Evolutionary conservation across 495 filamentous ascomycete genomes (phyloP), one percentile per base, ranked within the genome.

Genomic region (Neurospora sp.): DNA sequence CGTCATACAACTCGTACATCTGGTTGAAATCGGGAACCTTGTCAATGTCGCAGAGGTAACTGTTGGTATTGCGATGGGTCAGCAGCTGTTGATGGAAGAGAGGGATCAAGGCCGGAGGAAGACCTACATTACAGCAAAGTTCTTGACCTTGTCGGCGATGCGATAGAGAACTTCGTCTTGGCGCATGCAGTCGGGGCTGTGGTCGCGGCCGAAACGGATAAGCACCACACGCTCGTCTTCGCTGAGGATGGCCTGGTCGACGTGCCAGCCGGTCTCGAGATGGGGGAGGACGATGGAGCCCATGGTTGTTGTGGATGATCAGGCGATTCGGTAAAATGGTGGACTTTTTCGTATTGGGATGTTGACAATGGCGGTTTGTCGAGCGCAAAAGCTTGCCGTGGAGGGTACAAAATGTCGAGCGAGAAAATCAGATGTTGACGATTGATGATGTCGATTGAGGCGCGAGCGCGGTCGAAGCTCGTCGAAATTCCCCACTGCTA

Each of bases 211-310:
- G 80, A 97, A 97, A 69, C 94, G 89, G 79, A 97, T 97, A 48
- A 97, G 92, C n/a, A 98, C 96, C 5, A 99, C 88, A 40, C 96
- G 91, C 76, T 98, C 96, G 76, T 97, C 94, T 82, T 99, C 96
- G 74, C 73, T 76, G 42, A 70, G 77, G 42, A 76, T 76, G 16
- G 92, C 93, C 83, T 97, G 94, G 84, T 97, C 94, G 73, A 97
- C 93, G 77, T 97, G 94, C 95, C 96, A 98, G 75, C 94, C 96
- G 14, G 93, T 96, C 71, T 89, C 87, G 41, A 99, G 88, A 82
- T 99, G 96, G 22, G 96, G 96, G 16, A 99, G 88, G 16, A 98
- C 93, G 71, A 98, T 92, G 71, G 94, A 97, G 78, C 94, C 93
- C 92, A 96, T 97, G 70, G 20, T 77, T 73, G 14, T 16, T 44